Evolutionary conservation across 805 yeast species (phyloP), one percentile per base, ranked within the genome.

Genomic region (Zygosaccharomyces lentus): DNA sequence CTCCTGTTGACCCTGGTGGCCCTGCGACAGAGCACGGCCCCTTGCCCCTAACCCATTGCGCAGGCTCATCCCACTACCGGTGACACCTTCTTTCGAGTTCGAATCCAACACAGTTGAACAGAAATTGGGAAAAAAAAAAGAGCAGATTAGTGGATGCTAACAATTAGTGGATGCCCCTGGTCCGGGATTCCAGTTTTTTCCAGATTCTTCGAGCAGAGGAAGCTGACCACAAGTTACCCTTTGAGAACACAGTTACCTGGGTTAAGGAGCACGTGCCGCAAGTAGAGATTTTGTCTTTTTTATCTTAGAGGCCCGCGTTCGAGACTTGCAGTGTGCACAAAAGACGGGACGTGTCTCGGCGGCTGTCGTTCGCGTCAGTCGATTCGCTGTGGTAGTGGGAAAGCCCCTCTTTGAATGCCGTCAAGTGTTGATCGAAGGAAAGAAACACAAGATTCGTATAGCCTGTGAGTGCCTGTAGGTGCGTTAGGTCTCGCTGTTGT

Each of bases 361-460:
- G 41, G 41, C 38, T 37, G 34, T 46, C 37, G 24, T 15, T 39
- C 34, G 43, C 36, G 26, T 34, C 45, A 37, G n/a, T 32, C 9
- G 34, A 26, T 27, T 38, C 37, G 9, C 43, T 49, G 12, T 52
- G 46, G 41, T 50, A 43, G 35, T 57, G 56, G 5, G 29, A 31
- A 19, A 56, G 40, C 1, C 58, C 58, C 25, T 58, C 61, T 10
- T 47, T 43, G 37, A 58, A 54, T 21, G 57, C 58, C 9, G 24
- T 25, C 15, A 43, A 43, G 37, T 55, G 59, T 40, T 54, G 58
- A 5, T 53, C 49, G 31, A 54, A 54, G 12, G 56, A 45, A 4
- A 37, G 29, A 9, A 42, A 41, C 3, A 51, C 47, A 17, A 50
- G 46, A 1, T 37, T 41, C 24, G 55, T 50, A 37, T 54, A 58